Evolutionary conservation across 495 filamentous ascomycete genomes (phyloP), one percentile per base, ranked within the genome.

Genomic region (Penicillium roqueforti): DNA sequence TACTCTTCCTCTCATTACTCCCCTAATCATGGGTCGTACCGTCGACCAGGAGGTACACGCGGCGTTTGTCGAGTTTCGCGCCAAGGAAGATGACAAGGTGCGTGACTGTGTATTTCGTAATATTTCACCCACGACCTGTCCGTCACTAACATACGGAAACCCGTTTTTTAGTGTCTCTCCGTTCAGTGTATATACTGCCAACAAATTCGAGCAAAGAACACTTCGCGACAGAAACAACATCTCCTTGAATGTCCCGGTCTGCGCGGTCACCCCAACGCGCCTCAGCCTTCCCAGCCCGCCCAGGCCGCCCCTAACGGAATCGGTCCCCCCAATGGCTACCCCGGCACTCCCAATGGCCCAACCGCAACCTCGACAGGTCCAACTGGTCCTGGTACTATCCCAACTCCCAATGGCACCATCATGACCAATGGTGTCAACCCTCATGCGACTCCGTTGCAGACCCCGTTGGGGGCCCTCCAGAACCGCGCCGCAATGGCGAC

Each of bases 71-170:
- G 78, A 81, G 68, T 81, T 81, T 60, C 75, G 78, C 67, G 78
- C 78, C 71, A 81, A 81, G 68, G 78, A 81, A 73, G 77, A 80
- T 68, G 78, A 81, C 67, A 81, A 81, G 76, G 78, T 80, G 71
- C 63, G 72, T 76, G 67, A 72, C 66, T 70, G 57, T 53, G 71
- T 75, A 73, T 76, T 73, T 74, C 72, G 74, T 75, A 73, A 76
- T 72, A 70, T 75, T 72, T 70, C 68, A 70, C 58, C 49, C 55
- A 65, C 59, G 57, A 60, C 59, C 51, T 57, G 56, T 56, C 45
- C 58, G 60, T 65, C 63, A 65, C 64, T 67, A 64, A 72, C 68
- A 66, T 67, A 61, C 61, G 46, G 61, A 61, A 60, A 40, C 38
- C 58, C 54, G 49, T 62, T 56, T 61, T 9, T 50, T 65, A 81